Percentiles rank a stretch among this genome's conserved stretches.
These are phyloP conservation scores for Auriscalpium vulgare DNA, from an alignment of 768 basidiomycete genomes.

Conservation along the genomic window DNA sequence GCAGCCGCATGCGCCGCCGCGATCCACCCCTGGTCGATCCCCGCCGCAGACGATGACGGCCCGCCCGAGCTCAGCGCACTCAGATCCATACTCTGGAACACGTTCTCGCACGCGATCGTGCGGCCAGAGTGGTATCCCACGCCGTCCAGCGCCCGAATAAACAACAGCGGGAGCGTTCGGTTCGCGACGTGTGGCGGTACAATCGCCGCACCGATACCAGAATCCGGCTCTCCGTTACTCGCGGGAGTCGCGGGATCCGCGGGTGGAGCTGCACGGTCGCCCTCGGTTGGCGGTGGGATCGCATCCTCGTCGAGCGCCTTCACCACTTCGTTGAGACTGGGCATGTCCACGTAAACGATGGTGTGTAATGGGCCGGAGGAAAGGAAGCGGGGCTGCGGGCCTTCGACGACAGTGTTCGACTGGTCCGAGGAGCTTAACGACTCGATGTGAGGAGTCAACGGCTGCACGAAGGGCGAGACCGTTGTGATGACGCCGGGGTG, in stretches of 20 bases:
- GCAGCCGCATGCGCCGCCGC: conserved; percentile 67
- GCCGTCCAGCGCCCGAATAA: conserved; percentile 77
- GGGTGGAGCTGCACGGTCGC: conserved; percentile 26
- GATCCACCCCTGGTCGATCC: conserved; percentile 60
- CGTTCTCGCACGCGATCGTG: conserved; percentile 75
- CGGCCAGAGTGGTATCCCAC: conserved; percentile 86
- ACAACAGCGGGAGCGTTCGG: conserved; percentile 68
- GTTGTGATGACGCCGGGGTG: conserved; percentile 61
- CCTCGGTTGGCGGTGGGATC: conserved; percentile 31
- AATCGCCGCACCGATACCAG: conserved; percentile 7
- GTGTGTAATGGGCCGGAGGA: conserved; percentile 56
- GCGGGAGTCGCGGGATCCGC: conserved; percentile 2
- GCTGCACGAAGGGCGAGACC: conserved; percentile 51
- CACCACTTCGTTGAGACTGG: conserved; percentile 65
- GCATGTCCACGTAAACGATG: conserved; percentile 82
- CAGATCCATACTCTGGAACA: conserved; percentile 65
- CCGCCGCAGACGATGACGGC: conserved; percentile 34
- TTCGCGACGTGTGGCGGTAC: conserved; percentile 48
- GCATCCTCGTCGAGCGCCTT: conserved; percentile 72
- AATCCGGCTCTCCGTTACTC: conserved; percentile 8
- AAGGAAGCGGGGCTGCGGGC: conserved; percentile 41
- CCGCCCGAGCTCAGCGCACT: conserved; percentile 36
- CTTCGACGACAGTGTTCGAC: neutral
- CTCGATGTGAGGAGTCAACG: conserved; percentile 27
- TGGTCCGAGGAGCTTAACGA: conserved; percentile 1